Percentiles rank a stretch among this genome's conserved stretches.
These are phyloP conservation scores for Pichia nakasei DNA, from an alignment of 805 yeast genomes.

Conservation along the genomic window DNA sequence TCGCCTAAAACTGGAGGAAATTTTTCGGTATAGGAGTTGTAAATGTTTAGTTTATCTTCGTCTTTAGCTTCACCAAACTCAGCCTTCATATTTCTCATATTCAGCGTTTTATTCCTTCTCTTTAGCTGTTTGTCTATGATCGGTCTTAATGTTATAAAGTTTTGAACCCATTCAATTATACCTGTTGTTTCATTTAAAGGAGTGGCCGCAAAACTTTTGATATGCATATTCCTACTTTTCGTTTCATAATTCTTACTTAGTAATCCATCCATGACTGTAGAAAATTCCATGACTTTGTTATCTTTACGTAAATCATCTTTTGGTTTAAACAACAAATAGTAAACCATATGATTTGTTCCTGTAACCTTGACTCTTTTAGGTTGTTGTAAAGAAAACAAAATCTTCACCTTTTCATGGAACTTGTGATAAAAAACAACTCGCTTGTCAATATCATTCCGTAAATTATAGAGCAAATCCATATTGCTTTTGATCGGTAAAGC, in stretches of 20 bases:
- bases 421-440: conserved; percentile 36
- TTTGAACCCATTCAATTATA: conserved; percentile 80
- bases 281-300: conserved; percentile 87
- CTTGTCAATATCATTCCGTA: conserved; percentile 4
- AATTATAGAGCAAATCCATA: conserved; percentile 56
- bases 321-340: conserved; percentile 72
- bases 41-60: conserved; percentile 27
- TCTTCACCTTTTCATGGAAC: conserved; percentile 59
- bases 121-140: conserved; percentile 32
- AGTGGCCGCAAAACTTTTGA: conserved; percentile 79
- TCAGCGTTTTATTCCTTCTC: conserved; percentile 20
- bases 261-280: conserved; percentile 74
- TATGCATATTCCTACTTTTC: conserved; percentile 57
- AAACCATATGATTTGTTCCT: conserved; percentile 72
- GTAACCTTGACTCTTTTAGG: conserved; percentile 70
- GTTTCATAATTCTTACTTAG: conserved; percentile 62
- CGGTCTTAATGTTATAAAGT: conserved; percentile 62
- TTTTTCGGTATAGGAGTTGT: conserved; percentile 24
- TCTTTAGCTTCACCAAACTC: conserved; percentile 15
- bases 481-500: conserved; percentile 71
- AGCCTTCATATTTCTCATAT: conserved; percentile 21
- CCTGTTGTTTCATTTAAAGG: conserved; percentile 85
- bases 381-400: conserved; percentile 75
- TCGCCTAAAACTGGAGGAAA: conserved; percentile 68
- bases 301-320: conserved; percentile 92